Evolutionary conservation across 1,139 yeast genomes (phyloP).

Genomic region (Kodamaea alishanica): DNA sequence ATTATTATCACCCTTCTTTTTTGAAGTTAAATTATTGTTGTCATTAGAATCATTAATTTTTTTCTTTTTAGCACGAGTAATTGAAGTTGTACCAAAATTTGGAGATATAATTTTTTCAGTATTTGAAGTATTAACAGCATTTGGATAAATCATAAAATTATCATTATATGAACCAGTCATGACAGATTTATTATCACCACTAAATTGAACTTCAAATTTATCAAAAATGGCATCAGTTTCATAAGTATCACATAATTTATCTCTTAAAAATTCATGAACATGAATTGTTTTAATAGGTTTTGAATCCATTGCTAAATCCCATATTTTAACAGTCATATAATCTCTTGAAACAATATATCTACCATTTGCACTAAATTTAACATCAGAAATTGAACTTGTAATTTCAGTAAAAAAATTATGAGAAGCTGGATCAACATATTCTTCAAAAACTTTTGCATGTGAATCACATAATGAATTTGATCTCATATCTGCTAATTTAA

Average conservation of each 20-base stretch:
- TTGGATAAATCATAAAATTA: constrained; percentile 94
- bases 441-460: constrained; percentile 88
- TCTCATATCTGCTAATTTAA: constrained; percentile 95
- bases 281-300: constrained; percentile 92
- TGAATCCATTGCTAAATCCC: constrained; percentile 98
- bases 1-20: constrained; percentile 7
- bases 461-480: constrained; percentile 90
- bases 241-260: constrained; percentile 91
- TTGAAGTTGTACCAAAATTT: constrained; percentile 17
- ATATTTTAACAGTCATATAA: constrained; percentile 93
- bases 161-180: constrained; percentile 98
- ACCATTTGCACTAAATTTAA: constrained; percentile 88
- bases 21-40: constrained; percentile 3
- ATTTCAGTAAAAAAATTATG: constrained; percentile 97
- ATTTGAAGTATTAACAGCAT: constrained; percentile 45
- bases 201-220: constrained; percentile 93
- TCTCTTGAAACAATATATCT: constrained; percentile 93
- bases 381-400: constrained; percentile 91
- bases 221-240: constrained; percentile 98
- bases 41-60: constrained; percentile 9
- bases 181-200: constrained; percentile 88
- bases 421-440: constrained; percentile 85
- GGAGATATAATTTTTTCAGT: constrained; percentile 14
- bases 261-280: constrained; percentile 93
- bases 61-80: constrained; percentile 18